Evolutionary conservation across 257 asterid genomes (phyloP), one percentile per base, ranked within the genome.

Genomic region (Craterostigma plantagineum): DNA sequence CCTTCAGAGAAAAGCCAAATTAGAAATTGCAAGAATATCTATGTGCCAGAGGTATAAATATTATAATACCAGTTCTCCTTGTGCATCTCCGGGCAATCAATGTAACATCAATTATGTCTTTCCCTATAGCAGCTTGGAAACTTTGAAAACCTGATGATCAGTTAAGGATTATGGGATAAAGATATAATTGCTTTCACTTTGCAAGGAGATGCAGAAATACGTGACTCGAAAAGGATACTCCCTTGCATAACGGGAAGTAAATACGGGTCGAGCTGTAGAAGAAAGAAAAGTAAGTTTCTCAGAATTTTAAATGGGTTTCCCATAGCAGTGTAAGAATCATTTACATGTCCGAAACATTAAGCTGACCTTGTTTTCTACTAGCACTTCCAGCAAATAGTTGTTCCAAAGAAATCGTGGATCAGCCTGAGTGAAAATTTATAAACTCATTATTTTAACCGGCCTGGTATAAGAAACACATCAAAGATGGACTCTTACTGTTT

Each of bases 381-480:
- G 96, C 45, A 71, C 78, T 77, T 91, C 94, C 73, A 91, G 51
- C 83, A 84, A 70, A 63, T 84, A 91, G 63, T 63, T 80, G 77
- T 91, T 91, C 99, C 99, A 91, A 69, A 91, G 74, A 68, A 80
- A 84, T 51, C 92, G 81, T 59, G 99, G 99, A 63, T 84, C 99
- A 50, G 96, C 96, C 99, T 91, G 92, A 13, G 3, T 41, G 16
- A 41, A 16, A n/a, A 43, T 43, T 1, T 43, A 8, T 27, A 43
- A 16, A 43, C 12, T 5, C 17, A 43, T 14, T 43, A 40, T 8
- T 40, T 3, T 9, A 43, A 1, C 34, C n/a, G n/a, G n/a, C n/a
- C n/a, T n/a, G n/a, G n/a, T n/a, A n/a, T n/a, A n/a, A n/a, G n/a
- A 43, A 15, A 43, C 11, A 3, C 16, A 12, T 41, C 6, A 6